Conservation (phyloP, 257 asterid genomes). For the Solanum sitiens region DNA sequence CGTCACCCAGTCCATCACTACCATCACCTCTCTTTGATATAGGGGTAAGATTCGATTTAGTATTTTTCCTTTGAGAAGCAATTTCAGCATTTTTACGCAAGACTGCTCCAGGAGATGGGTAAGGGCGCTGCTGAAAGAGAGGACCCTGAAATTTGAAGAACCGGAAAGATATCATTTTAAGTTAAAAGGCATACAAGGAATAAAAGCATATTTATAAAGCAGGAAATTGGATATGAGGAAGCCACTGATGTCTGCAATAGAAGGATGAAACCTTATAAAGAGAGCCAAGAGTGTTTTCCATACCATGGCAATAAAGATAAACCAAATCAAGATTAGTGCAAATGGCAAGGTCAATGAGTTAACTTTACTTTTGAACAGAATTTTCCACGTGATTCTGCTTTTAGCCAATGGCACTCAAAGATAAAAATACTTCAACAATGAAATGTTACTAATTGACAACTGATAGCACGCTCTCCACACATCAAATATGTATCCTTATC, state of each 20-base stretch:
- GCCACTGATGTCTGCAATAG: background rate
- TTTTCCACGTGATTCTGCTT: background rate
- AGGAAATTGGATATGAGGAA: background rate
- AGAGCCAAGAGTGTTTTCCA: background rate
- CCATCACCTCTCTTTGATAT: slow-evolving; percentile 99
- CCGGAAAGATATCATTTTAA: background rate
- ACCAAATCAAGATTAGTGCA: background rate
- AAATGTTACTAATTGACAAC: background rate
- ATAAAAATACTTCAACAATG: background rate
- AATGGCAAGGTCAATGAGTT: background rate
- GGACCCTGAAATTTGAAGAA: slow-evolving; percentile 66
- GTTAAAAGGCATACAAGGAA: background rate
- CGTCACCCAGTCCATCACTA: slow-evolving; percentile 94
- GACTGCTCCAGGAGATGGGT: slow-evolving; percentile 96
- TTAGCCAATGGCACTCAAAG: background rate
- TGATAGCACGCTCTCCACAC: background rate
- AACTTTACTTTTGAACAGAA: background rate
- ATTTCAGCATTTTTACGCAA: slow-evolving; percentile 88
- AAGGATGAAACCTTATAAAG: background rate
- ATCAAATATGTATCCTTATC: background rate
- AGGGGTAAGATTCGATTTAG: slow-evolving; percentile 38
- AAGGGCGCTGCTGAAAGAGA: slow-evolving; percentile 95
- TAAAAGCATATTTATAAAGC: background rate
- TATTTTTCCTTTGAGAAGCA: slow-evolving; percentile 70
- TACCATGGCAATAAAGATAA: background rate